Conservation (phyloP, 371 early-diverging fungal species). For the Saksenaea vasiformis region DNA sequence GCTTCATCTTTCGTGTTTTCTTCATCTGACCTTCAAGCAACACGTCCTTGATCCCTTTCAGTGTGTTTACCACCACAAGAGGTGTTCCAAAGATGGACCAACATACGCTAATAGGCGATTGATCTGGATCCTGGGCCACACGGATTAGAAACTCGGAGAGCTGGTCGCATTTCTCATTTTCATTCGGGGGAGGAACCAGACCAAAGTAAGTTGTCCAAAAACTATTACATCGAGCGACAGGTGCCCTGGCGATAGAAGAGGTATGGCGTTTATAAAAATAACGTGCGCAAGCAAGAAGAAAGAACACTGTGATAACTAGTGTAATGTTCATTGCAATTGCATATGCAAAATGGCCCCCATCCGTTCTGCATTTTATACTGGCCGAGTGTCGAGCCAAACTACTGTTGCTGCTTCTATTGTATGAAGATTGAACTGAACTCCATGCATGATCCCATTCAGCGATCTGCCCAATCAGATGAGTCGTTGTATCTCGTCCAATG, state of each 20-base stretch:
- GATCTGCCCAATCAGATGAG: conserved; percentile 5
- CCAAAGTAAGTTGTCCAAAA: conserved; percentile 41
- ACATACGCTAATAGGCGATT: conserved; percentile 41
- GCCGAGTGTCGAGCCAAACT: background rate
- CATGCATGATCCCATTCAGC: conserved; percentile 6
- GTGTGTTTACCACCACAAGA: conserved; percentile 41
- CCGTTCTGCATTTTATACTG: background rate
- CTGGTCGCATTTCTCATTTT: conserved; percentile 24
- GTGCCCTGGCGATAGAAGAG: conserved; percentile 28
- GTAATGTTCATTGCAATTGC: background rate
- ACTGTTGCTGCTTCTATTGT: background rate
- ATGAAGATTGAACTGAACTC: background rate
- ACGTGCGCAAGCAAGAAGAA: background rate
- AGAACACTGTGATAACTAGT: background rate
- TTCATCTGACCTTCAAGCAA: conserved; percentile 41
- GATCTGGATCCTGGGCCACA: conserved; percentile 30
- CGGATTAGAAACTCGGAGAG: conserved; percentile 42
- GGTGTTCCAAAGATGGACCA: conserved; percentile 45
- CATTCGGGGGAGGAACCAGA: conserved; percentile 40
- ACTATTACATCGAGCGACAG: conserved; percentile 28
- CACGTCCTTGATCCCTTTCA: conserved; percentile 48
- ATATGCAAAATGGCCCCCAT: background rate
- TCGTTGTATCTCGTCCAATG: conserved; percentile 8
- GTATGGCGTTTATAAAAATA: conserved; percentile 29
- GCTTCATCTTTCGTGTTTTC: background rate